phyloP scores from a whole-genome alignment of 352 stramenopile genomes.

The Nothophytophthora sp. region DNA sequence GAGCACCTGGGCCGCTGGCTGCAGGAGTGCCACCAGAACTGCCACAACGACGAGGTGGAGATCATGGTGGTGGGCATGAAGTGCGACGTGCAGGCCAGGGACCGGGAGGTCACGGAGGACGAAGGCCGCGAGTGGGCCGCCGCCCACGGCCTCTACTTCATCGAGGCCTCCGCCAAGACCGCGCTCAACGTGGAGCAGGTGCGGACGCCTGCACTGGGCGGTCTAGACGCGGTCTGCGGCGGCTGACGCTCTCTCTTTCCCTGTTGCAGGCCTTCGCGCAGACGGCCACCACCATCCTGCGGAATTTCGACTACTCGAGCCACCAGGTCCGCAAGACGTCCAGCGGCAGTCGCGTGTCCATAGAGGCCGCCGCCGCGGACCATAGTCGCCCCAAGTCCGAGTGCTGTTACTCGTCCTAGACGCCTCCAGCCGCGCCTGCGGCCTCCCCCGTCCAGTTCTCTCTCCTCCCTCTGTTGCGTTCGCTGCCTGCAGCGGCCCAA shows the following conservation, averaged over 20 bases:
- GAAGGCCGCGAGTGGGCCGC: constrained; percentile 69
- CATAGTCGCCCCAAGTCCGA: constrained; percentile 26
- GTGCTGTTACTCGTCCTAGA: constrained; percentile 47
- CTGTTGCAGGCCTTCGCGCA: constrained; percentile 56
- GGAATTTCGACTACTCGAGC: constrained; percentile 74
- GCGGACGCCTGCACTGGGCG: neutral
- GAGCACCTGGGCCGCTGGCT: constrained; percentile 77
- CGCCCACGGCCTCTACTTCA: constrained; percentile 74
- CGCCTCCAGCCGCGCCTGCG: too few relatives aligned
- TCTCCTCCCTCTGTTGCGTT: too few relatives aligned
- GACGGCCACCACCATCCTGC: constrained; percentile 72
- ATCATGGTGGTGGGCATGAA: constrained; percentile 91
- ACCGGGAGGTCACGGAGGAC: constrained; percentile 66
- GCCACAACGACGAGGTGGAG: constrained; percentile 80
- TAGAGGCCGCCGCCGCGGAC: constrained; percentile 35
- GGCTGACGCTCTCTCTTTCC: constrained; percentile 2
- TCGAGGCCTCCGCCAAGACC: constrained; percentile 85
- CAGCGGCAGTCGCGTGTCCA: constrained; percentile 33
- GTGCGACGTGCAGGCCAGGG: constrained; percentile 57
- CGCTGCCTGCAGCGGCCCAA: too few relatives aligned
- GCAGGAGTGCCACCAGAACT: constrained; percentile 86
- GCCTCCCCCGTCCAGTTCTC: too few relatives aligned
- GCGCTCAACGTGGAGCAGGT: constrained; percentile 83
- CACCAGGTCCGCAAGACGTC: constrained; percentile 54
- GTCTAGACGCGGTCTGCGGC: neutral